Percentiles rank a stretch among this genome's conserved stretches.
These are phyloP conservation scores for Rhodotorula taiwanensis DNA, from an alignment of 768 basidiomycete genomes.

Conservation along the genomic window DNA sequence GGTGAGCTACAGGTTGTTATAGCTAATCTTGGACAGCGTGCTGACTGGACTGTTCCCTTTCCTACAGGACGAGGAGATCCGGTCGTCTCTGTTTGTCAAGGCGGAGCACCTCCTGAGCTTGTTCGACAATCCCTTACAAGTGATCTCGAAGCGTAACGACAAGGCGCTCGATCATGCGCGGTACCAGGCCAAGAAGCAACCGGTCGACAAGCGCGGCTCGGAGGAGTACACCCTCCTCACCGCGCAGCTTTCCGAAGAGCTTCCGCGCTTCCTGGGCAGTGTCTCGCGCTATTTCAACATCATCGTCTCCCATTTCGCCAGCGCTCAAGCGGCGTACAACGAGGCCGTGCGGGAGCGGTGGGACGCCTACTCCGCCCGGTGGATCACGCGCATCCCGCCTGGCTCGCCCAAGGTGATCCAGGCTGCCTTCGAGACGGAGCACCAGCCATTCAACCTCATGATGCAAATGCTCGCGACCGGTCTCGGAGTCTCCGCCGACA, in stretches of 20 bases:
- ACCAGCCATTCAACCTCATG: constrained; percentile 27
- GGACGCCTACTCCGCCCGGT: constrained; percentile 18
- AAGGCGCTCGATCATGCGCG: constrained; percentile 35
- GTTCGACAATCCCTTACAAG: constrained; percentile 36
- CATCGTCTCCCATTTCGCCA: constrained; percentile 33
- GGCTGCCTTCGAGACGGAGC: constrained; percentile 4
- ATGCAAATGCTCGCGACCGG: constrained; percentile 33
- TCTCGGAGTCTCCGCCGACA: background rate
- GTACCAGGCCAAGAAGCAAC: constrained; percentile 26
- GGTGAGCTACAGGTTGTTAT: constrained; percentile 10
- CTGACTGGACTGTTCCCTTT: background rate
- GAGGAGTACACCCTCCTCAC: constrained; percentile 37
- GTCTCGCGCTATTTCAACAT: constrained; percentile 38
- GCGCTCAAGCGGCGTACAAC: constrained; percentile 31
- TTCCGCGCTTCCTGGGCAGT: constrained; percentile 38
- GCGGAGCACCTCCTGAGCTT: constrained; percentile 37
- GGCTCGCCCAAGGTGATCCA: constrained; percentile 11
- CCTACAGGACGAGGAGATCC: constrained; percentile 33
- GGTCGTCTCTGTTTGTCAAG: constrained; percentile 28
- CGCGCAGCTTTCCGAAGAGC: constrained; percentile 38
- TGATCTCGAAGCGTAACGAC: constrained; percentile 38
- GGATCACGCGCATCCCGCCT: constrained; percentile 10
- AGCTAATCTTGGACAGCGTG: no score
- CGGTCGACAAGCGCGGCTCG: constrained; percentile 28
- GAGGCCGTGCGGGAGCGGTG: constrained; percentile 23